These are phyloP conservation scores for Epichloe gansuensis DNA, from an alignment of 2,329 filamentous ascomycete species.

Conservation along the genomic window DNA sequence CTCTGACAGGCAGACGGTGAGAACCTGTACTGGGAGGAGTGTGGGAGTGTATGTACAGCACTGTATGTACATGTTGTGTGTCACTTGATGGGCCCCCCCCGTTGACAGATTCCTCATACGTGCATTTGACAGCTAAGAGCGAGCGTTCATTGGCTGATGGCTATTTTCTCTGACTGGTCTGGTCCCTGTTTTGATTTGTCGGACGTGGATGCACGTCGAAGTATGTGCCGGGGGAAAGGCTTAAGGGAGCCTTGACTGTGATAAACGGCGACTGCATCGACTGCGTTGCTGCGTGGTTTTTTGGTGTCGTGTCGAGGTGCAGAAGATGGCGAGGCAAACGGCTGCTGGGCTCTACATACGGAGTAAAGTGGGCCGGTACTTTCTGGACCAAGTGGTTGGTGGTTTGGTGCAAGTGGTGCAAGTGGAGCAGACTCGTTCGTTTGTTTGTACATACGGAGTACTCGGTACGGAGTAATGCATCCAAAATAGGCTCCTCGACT, in stretches of 20 bases:
- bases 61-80: not conserved
- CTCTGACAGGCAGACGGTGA: not conserved
- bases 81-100: not conserved
- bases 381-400: no score
- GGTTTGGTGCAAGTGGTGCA: no score
- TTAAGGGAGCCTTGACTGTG: not conserved
- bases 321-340: no score
- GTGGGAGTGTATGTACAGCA: no score
- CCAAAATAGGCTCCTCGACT: not conserved
- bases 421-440: no score
- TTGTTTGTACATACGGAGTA: no score
- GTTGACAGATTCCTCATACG: slow-evolving; percentile 3
- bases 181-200: not conserved
- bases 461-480: not conserved
- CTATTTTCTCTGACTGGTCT: not conserved
- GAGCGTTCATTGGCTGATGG: slow-evolving; percentile 2
- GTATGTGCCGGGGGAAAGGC: not conserved
- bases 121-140: not conserved
- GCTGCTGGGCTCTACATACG: no score
- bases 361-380: no score
- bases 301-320: no score
- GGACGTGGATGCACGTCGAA: not conserved
- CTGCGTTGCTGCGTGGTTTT: no score
- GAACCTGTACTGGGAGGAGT: no score
- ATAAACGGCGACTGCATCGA: no score